A percentile compares a stretch with the other conserved stretches of the same genome.
Conservation (phyloP, 306 rosid genomes). For the Malus orientalis region DNA sequence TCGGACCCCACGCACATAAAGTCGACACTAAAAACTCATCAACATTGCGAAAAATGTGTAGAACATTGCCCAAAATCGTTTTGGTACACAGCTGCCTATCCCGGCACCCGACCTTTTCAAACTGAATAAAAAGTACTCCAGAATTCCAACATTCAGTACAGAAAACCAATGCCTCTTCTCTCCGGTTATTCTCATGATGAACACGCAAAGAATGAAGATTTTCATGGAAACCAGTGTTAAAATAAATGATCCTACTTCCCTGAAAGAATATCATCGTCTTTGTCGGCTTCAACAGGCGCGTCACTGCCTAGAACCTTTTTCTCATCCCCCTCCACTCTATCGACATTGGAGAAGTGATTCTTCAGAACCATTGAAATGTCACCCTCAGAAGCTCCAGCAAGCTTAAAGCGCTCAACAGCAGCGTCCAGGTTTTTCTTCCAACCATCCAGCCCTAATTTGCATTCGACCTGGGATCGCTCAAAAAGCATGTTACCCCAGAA, state of each 20-base stretch:
- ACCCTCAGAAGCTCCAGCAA: constrained; percentile 87
- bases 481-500: constrained; percentile 98
- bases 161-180: constrained; percentile 16
- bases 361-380: constrained; percentile 77
- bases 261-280: constrained; percentile 24
- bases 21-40: constrained; percentile 15
- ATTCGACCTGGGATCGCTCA: constrained; percentile 93
- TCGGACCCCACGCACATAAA: constrained; percentile 13
- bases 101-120: constrained; percentile 25
- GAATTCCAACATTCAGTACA: constrained; percentile 20
- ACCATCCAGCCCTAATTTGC: constrained; percentile 60
- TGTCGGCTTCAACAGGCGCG: constrained; percentile 22
- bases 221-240: constrained; percentile 18
- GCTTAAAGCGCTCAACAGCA: constrained; percentile 79
- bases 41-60: constrained; percentile 22
- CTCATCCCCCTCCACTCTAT: constrained; percentile 43
- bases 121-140: constrained; percentile 21
- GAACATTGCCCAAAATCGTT: constrained; percentile 18
- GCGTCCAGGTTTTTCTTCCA: constrained; percentile 83
- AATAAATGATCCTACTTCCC: constrained; percentile 12
- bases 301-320: constrained; percentile 30
- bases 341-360: constrained; percentile 82
- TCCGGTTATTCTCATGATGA: constrained; percentile 12
- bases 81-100: constrained; percentile 18
- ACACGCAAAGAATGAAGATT: not conserved